Evolutionary conservation across 108 stramenopile species (phyloP), one percentile per base, ranked within the genome.

Genomic region (Thalassiosira profunda): DNA sequence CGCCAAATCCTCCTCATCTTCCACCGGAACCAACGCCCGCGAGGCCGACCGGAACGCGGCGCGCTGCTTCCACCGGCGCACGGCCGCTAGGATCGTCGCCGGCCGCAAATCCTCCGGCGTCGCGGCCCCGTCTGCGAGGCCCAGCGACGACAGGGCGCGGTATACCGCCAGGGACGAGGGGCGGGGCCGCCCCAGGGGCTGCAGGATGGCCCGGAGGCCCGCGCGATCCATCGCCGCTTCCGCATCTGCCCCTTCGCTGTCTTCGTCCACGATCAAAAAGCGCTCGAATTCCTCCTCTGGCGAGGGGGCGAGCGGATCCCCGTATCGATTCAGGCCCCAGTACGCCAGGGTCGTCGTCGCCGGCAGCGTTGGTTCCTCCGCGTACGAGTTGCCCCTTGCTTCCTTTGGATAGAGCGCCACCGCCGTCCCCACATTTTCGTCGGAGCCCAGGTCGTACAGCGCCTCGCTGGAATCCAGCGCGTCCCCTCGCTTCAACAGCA

Each of bases 51-150:
- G 30, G 25, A 63, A 77, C 28, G 34, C 42, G 41, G 57, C 61
- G 31, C 56, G 52, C 44, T 64, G 69, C 48, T 64, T 69, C 76
- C 76, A 77, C 52, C 64, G 64, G 11, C 63, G 61, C 76, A 77
- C 65, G 18, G 68, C 76, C 38, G 26, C 31, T 7, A 77, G 54
- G 36, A 77, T 77, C 28, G 33, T 25, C 6, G 61, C 41, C 6
- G 68, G 67, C 12, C 47, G 18, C 31, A 70, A 67, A 21, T 42
- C 57, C 31, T 59, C 68, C 21, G 35, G 7, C 18, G 20, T 40
- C 17, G 14, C 36, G 41, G 23, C 31, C 26, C 44, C 57, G 44
- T 64, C 62, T 17, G 46, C 20, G 2, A 77, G 45, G n/a, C 54
- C 36, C 30, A 77, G 44, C 24, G 47, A 40, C 2, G 41, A 54